These are phyloP conservation scores for Vitis hybrid DNA, from an alignment of 177 flowering plant genomes.

Conservation along the genomic window DNA sequence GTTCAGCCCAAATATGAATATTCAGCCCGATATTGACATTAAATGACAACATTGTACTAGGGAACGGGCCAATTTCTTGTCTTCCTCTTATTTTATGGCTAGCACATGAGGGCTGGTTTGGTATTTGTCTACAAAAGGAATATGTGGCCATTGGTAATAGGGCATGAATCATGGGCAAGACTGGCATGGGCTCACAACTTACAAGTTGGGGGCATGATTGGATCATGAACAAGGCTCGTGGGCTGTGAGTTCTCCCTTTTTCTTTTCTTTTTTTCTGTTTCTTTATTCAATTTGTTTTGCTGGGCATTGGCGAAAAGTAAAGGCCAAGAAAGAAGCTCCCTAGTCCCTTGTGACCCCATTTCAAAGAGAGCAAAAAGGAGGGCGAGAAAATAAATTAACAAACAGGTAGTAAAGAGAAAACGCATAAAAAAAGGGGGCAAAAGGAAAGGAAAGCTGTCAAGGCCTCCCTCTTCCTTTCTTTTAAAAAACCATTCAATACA, in stretches of 20 bases:
- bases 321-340: constrained; percentile 23
- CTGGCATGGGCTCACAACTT: constrained; percentile 27
- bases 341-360: constrained; percentile 25
- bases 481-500: constrained; percentile 19
- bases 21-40: too few species aligned
- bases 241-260: constrained; percentile 26
- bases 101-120: neutral
- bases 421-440: constrained; percentile 15
- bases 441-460: constrained; percentile 42
- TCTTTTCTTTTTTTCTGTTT: constrained; percentile 1
- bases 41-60: neutral
- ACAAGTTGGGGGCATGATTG: constrained; percentile 41
- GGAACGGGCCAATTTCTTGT: neutral
- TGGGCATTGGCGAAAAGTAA: constrained; percentile 19
- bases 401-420: constrained; percentile 6
- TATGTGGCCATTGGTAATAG: neutral
- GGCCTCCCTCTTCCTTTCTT: constrained; percentile 16
- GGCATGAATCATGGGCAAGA: neutral
- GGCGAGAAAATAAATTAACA: constrained; percentile 3
- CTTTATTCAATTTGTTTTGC: constrained; percentile 16
- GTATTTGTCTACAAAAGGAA: neutral
- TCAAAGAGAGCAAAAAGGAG: constrained; percentile 22
- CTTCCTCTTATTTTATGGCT: neutral
- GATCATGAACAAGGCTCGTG: constrained; percentile 56
- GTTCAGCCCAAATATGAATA: too few species aligned